A percentile compares a stretch with the other conserved stretches of the same genome.
These are phyloP conservation scores for Talaromyces islandicus DNA, from an alignment of 2,329 filamentous ascomycete species.

Conservation along the genomic window DNA sequence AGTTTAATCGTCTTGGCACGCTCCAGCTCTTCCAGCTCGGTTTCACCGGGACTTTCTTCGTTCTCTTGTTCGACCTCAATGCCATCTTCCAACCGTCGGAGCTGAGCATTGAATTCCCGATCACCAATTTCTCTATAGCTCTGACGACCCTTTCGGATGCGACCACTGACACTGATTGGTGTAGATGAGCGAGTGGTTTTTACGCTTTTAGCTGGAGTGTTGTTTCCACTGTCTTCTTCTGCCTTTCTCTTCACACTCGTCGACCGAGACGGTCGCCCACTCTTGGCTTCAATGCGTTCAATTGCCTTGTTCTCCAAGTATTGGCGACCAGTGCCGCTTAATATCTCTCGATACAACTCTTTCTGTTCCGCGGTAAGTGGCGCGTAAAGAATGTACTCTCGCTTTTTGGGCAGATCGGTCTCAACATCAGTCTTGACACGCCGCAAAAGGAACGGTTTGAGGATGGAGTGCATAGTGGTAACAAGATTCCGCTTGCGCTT, in stretches of 20 bases:
- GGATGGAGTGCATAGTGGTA: conserved; percentile 82
- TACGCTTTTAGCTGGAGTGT: conserved; percentile 59
- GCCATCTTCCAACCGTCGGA: conserved; percentile 38
- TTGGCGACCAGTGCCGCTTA: conserved; percentile 64
- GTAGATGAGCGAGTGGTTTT: conserved; percentile 73
- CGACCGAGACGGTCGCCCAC: conserved; percentile 27
- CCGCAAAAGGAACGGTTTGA: conserved; percentile 84
- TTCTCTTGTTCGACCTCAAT: conserved; percentile 54
- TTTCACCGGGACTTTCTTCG: conserved; percentile 34
- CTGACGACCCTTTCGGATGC: conserved; percentile 48
- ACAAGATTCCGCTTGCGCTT: conserved; percentile 71
- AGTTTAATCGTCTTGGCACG: conserved; percentile 27
- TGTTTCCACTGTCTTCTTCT: conserved; percentile 27
- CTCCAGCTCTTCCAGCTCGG: conserved; percentile 54
- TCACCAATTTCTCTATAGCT: conserved; percentile 71
- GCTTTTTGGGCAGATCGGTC: conserved; percentile 84
- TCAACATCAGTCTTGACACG: conserved; percentile 92
- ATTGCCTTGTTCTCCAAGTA: conserved; percentile 48
- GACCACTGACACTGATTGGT: conserved; percentile 50
- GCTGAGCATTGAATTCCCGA: conserved; percentile 72
- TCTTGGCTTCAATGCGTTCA: conserved; percentile 39
- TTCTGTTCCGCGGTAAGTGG: conserved; percentile 87
- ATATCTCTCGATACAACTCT: conserved; percentile 79
- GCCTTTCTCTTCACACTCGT: conserved; percentile 55
- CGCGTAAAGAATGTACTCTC: conserved; percentile 92